Evolutionary conservation across 202 grass and related monocot species (phyloP).

Genomic region (Setaria viridis): DNA sequence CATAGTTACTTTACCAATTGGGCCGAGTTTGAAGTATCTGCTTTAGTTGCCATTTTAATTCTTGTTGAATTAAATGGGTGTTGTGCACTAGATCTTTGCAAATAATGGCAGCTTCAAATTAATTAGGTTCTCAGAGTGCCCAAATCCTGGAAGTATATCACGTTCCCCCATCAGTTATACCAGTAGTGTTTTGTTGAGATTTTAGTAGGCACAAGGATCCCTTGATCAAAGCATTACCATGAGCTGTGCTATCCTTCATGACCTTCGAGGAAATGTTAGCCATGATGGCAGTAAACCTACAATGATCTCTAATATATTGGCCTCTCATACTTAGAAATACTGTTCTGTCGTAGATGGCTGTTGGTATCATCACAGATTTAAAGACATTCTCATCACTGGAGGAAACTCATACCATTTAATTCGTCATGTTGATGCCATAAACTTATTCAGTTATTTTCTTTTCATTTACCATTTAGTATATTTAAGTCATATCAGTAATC

Average conservation of each 20-base stretch:
- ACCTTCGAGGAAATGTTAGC: background rate
- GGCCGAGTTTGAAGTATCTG: conserved; percentile 24
- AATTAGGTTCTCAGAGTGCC: background rate
- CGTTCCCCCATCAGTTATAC: background rate
- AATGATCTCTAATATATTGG: background rate
- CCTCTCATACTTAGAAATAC: background rate
- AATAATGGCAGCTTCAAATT: background rate
- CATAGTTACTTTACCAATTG: conserved; percentile 24
- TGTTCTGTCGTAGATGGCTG: background rate
- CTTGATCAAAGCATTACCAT: conserved; percentile 2
- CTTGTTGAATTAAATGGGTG: conserved; percentile 9
- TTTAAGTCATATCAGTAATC: conserved; percentile 5
- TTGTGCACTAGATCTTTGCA: conserved; percentile 9
- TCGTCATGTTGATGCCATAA: background rate
- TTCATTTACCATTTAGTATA: conserved; percentile 7
- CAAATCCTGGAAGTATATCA: background rate
- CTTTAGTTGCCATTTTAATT: conserved; percentile 16
- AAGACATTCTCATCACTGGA: conserved; percentile 4
- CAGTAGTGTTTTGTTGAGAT: background rate
- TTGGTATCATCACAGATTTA: conserved; percentile 14
- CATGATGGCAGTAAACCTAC: conserved; percentile 27
- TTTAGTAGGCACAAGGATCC: background rate
- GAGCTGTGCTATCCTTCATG: background rate
- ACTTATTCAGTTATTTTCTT: background rate
- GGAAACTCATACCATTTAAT: conserved; percentile 24